These are phyloP conservation scores for Blastocystis sp. DNA, from an alignment of 352 stramenopile species.

Conservation along the genomic window DNA sequence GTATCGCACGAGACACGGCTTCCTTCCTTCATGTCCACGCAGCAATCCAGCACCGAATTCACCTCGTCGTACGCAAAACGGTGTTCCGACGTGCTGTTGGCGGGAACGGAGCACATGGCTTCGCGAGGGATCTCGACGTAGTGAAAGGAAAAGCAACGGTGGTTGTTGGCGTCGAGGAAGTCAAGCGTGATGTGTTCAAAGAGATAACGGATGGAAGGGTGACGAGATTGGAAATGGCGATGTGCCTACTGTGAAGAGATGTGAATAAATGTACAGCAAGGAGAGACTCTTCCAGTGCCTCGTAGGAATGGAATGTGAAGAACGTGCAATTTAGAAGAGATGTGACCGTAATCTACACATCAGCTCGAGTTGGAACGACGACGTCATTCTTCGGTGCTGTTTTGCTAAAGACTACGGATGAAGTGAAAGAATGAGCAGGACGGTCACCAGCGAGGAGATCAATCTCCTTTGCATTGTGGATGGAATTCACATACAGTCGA, in stretches of 20 bases:
- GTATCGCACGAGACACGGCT: neutral
- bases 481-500: neutral
- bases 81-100: neutral
- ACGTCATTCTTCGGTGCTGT: neutral
- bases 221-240: neutral
- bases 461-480: neutral
- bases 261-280: neutral
- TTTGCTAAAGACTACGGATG: neutral
- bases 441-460: neutral
- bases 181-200: neutral
- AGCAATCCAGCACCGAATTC: neutral
- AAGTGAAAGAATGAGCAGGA: neutral
- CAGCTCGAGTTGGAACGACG: neutral
- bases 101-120: neutral
- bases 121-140: conserved; percentile 27
- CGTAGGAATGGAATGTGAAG: neutral
- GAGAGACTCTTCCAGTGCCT: neutral
- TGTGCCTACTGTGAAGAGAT: neutral
- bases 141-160: neutral
- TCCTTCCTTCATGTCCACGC: conserved; percentile 6
- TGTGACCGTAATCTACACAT: neutral
- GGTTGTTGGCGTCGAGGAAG: neutral
- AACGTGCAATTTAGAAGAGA: neutral
- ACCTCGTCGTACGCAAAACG: neutral
- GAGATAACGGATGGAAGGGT: neutral